Evolutionary conservation across 2,329 filamentous ascomycete species (phyloP), one percentile per base, ranked within the genome.

Genomic region (Ascochyta pisi): DNA sequence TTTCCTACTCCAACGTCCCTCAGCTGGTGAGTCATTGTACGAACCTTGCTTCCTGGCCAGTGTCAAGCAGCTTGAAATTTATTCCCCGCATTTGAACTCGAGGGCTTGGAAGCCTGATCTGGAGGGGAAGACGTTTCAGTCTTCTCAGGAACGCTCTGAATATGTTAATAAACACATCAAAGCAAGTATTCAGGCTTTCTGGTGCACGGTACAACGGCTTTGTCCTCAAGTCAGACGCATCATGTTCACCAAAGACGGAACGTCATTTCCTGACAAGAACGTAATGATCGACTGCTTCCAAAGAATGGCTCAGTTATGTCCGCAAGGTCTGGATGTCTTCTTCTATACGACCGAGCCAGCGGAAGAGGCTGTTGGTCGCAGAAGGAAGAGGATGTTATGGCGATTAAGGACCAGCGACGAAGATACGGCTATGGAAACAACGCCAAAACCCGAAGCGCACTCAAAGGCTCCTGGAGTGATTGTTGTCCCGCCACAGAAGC

Each of bases 181-280:
- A 3, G 12, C 34, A 23, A 22, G 46, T 24, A 52, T 49, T n/a
- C 24, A 40, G 12, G 37, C 44, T 6, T 49, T 58, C 38, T 45
- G 42, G 47, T 22, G 27, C 6, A 55, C 7, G 3, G 43, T 51
- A 31, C 29, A 55, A 42, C 38, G 29, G 29, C 38, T 45, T 29
- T 49, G 40, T 43, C 51, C 42, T 39, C 42, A 34, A 22, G 15
- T 40, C 9, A 58, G 54, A 52, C 27, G 42, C 22, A 38, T 52
- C 39, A 43, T 48, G 46, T 7, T 55, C 37, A 43, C 45, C 6
- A 38, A 27, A 23, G 44, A 49, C 3, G 31, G 16, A n/a, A 13
- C 4, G 22, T 16, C 29, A 37, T 6, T 16, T 9, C 31, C 16
- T 26, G 13, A 33, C 19, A 19, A 27, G 9, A 31, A 19, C 31